Conservation (phyloP, 176 grass and related monocot genomes). For the Puya raimondii region DNA sequence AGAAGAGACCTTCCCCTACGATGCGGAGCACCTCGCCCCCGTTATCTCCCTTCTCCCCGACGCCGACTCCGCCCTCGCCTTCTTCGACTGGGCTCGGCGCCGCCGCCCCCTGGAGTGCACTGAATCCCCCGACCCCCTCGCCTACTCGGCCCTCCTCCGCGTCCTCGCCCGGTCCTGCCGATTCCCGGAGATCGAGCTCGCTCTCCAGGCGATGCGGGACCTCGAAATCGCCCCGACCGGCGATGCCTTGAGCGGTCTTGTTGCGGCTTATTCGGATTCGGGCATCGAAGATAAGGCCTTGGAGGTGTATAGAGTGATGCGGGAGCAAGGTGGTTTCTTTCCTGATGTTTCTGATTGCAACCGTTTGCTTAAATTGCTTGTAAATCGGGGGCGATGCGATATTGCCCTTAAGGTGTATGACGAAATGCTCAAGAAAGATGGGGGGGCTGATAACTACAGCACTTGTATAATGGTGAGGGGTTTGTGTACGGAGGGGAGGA, state of each 20-base stretch:
- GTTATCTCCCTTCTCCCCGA: conserved; percentile 17
- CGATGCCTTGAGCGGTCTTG: conserved; percentile 15
- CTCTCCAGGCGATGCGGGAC: conserved; percentile 10
- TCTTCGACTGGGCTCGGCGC: conserved; percentile 21
- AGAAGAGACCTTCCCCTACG: not conserved
- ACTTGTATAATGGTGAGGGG: conserved; percentile 59
- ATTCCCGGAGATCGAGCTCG: conserved; percentile 7
- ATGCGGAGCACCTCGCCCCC: conserved; percentile 3
- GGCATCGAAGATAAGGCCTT: conserved; percentile 24
- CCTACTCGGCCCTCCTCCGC: conserved; percentile 20
- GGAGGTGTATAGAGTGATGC: conserved; percentile 17
- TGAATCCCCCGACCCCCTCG: not conserved
- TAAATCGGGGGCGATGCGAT: conserved; percentile 26
- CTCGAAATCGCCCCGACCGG: conserved; percentile 5
- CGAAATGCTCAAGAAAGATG: conserved; percentile 50
- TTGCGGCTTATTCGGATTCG: conserved; percentile 16
- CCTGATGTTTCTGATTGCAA: conserved; percentile 31
- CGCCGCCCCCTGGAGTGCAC: not conserved
- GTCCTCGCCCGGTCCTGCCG: not conserved
- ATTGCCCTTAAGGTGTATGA: conserved; percentile 39
- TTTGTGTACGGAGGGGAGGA: conserved; percentile 49
- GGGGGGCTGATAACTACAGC: conserved; percentile 49
- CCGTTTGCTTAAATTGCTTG: conserved; percentile 40
- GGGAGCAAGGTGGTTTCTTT: conserved; percentile 14
- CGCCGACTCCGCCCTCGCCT: conserved; percentile 20